These are phyloP conservation scores for Trametes versicolor DNA, from an alignment of 1,284 basidiomycete species.

Conservation along the genomic window DNA sequence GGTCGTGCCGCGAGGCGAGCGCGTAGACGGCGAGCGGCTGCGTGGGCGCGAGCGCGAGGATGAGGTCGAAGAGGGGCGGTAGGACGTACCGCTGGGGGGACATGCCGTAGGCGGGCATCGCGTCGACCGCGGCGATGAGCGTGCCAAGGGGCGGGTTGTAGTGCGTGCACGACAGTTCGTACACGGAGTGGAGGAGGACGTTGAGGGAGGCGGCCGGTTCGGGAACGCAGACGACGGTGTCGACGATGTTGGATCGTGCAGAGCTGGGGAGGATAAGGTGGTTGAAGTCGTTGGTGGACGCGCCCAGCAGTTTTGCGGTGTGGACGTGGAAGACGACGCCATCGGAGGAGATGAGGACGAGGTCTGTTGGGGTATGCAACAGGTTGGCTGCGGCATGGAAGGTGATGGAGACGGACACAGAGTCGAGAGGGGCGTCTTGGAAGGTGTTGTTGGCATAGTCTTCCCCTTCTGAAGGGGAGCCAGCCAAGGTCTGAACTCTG, in stretches of 20 bases:
- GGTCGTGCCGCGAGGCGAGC: slow-evolving; percentile 40
- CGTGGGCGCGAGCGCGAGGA: slow-evolving; percentile 40
- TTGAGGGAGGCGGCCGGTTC: slow-evolving; percentile 66
- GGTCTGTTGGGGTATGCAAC: slow-evolving; percentile 22
- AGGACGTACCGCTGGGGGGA: slow-evolving; percentile 42
- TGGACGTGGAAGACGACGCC: slow-evolving; percentile 61
- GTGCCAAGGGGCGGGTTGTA: slow-evolving; percentile 65
- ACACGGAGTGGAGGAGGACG: slow-evolving; percentile 67
- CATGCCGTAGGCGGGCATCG: slow-evolving; percentile 62
- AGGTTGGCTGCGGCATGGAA: slow-evolving; percentile 41
- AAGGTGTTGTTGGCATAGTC: too few species aligned
- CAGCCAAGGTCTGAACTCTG: background rate
- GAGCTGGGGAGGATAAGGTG: slow-evolving; percentile 49
- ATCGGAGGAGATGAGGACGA: slow-evolving; percentile 28
- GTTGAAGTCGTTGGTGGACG: slow-evolving; percentile 65
- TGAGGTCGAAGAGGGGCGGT: slow-evolving; percentile 30
- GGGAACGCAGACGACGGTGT: slow-evolving; percentile 54
- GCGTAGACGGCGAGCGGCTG: slow-evolving; percentile 43
- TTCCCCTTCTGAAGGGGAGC: background rate
- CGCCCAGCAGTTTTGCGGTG: slow-evolving; percentile 54
- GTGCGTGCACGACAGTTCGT: slow-evolving; percentile 67
- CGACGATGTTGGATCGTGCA: background rate
- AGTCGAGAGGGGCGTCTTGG: background rate
- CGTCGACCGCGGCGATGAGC: slow-evolving; percentile 57
- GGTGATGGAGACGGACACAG: slow-evolving; percentile 42